Base-by-base conservation (phyloP, 805 yeast species). In the Wickerhamomyces canadensis region DNA sequence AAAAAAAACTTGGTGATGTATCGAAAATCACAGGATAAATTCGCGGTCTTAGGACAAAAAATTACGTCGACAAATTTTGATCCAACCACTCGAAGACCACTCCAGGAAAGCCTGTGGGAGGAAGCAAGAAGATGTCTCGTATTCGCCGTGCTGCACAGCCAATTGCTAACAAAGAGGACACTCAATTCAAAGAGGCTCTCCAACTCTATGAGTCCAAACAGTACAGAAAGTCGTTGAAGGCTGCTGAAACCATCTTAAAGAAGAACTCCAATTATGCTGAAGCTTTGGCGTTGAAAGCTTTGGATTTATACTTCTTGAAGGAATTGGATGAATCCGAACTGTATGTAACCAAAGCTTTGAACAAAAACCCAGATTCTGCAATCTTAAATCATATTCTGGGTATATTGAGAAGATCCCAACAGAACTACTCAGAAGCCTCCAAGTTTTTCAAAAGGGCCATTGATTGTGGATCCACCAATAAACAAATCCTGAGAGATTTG, bases 381-480 rank as follows among this genome's bases (percentile, higher is more conserved):
- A 74, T 88, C 33, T 83, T 84, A 15, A 74, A 86, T 61, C 98
- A 93, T 53, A 76, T 93, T 49, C 71, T 85, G 5, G 98, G 96
- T 15, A 78, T 91, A 36, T 83, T 82, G 57, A 82, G 84, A 64
- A 72, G 95, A 46, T 67, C 78, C 21, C 70, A 76, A 31, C 78
- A 76, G 46, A 72, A 83, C 45, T 88, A 84, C 56, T 65, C 65
- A 7, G 88, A 81, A 42, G 91, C 98, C 6, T 79, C 83, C 37
- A 77, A 78, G 57, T 83, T 84, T 76, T 83, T 84, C 59, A 70
- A 75, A 43, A 74, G 77, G 5, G 85, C 97, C 5, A 63, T 79
- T 49, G 83, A 79, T 45, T 76, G 83, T 48, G 94, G 94, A 2
- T 79, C 89, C 18, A 74, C 75, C 5, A 93, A 93, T 60, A 73